Evolutionary conservation across 2,329 filamentous ascomycete species (phyloP), one percentile per base, ranked within the genome.

Genomic region (Xylariaceae sp.): DNA sequence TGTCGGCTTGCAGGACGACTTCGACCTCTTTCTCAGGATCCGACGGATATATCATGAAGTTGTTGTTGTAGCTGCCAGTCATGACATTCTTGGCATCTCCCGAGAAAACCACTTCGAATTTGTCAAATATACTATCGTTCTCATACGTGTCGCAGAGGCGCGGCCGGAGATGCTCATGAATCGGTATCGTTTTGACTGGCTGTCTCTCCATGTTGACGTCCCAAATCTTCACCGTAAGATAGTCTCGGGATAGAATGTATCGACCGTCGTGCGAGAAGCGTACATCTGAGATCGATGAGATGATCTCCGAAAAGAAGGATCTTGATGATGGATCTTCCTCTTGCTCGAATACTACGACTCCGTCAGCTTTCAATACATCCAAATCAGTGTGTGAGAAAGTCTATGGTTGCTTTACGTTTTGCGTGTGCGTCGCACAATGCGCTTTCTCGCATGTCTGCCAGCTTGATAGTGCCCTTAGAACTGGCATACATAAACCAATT

Each of bases 401-500:
- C 9, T 6, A 35, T 19, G 11, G 33, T n/a, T 19, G 8, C 15
- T 11, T 22, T 78, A 97, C 93, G 76, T 70, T 98, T 98, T 15
- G 89, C 85, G 62, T 98, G 93, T 60, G 94, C 83, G 62, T 98
- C 93, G 61, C 93, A 98, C 39, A 98, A 73, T 22, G 93, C 93
- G 60, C 89, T 95, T 73, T 96, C 87, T 58, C 93, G 83, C 93
- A 98, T 98, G 60, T 98, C 93, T 36, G 93, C 93, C 56, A 98
- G 76, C 71, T 98, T 98, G 71, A 98, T 97, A 28, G 93, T 97
- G 47, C 93, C 93, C 69, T 98, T 98, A 45, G 90, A 96, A 67
- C 91, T 97, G 55, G 93, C 93, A 65, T 97, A 98, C 91, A 98
- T 98, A 72, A 98, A 97, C 89, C 89, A 95, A 69, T 98, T 97